A percentile compares a stretch with the other conserved stretches of the same genome.
Conservation (phyloP, 2,329 filamentous ascomycete genomes). For the Ophiostoma himal-ulmi region DNA sequence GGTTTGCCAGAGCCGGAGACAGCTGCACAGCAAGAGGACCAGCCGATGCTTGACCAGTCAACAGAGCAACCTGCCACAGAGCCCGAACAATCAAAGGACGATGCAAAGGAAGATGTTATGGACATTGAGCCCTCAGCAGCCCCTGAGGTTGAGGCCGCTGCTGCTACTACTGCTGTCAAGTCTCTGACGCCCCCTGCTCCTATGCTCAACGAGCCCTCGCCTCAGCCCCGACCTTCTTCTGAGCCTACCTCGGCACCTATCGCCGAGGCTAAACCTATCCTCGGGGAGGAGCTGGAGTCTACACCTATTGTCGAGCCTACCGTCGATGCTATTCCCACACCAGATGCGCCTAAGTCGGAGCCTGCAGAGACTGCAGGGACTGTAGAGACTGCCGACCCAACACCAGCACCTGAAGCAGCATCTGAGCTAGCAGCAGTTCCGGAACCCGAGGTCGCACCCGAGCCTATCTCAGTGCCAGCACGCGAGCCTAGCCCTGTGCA, state of each 20-base stretch:
- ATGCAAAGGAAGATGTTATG: not conserved
- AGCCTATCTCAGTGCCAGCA: not conserved
- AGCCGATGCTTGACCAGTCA: slow-evolving; percentile 22
- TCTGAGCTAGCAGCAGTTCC: not conserved
- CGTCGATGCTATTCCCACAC: not conserved
- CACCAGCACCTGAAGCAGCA: not conserved
- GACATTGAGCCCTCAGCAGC: not conserved
- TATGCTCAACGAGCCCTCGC: not conserved
- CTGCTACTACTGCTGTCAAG: not conserved
- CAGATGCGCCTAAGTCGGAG: not conserved
- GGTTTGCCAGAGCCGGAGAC: not conserved
- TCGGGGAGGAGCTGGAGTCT: not conserved
- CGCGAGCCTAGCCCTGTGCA: not conserved
- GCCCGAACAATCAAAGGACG: not conserved
- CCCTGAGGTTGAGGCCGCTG: not conserved
- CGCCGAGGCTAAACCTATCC: not conserved
- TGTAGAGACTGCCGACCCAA: not conserved
- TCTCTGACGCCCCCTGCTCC: not conserved
- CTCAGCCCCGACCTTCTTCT: not conserved
- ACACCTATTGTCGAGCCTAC: not conserved
- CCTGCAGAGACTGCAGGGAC: not conserved
- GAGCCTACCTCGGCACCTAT: not conserved
- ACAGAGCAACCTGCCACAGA: slow-evolving; percentile 3
- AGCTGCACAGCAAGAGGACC: slow-evolving; percentile 2
- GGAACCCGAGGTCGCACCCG: not conserved